These are phyloP conservation scores for Strobilomyces confusus DNA, from an alignment of 768 basidiomycete genomes.

Conservation along the genomic window DNA sequence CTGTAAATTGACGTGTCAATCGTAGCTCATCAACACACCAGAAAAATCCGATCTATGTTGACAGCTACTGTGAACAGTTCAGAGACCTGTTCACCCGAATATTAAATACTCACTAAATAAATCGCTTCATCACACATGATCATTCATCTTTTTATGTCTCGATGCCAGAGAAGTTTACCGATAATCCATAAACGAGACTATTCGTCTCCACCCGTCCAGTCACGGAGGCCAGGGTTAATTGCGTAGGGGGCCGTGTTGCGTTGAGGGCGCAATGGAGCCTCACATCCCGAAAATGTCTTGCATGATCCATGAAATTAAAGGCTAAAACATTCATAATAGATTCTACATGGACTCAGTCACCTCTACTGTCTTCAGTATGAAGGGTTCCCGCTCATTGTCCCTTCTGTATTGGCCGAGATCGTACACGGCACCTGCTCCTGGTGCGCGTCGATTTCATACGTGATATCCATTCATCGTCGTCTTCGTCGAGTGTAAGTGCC, in stretches of 20 bases:
- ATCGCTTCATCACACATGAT: slow-evolving; percentile 14
- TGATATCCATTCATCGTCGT: slow-evolving; percentile 19
- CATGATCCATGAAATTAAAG: slow-evolving; percentile 49
- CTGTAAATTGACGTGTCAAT: slow-evolving; percentile 7
- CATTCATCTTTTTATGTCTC: slow-evolving; percentile 31
- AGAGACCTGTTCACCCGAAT: not conserved
- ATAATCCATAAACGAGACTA: slow-evolving; percentile 78
- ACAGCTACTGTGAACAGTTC: slow-evolving; percentile 35
- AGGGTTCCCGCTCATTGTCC: slow-evolving; percentile 59
- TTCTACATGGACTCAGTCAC: slow-evolving; percentile 65
- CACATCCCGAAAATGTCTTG: slow-evolving; percentile 32
- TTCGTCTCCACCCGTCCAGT: slow-evolving; percentile 82
- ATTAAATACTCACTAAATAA: slow-evolving; percentile 18
- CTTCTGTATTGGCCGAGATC: slow-evolving; percentile 55
- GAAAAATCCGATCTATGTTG: slow-evolving; percentile 37
- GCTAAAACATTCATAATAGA: slow-evolving; percentile 52
- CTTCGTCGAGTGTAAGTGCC: slow-evolving; percentile 40
- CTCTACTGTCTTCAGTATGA: slow-evolving; percentile 30
- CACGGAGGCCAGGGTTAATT: slow-evolving; percentile 31
- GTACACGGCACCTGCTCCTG: slow-evolving; percentile 58
- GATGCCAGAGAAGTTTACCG: slow-evolving; percentile 37
- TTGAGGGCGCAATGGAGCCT: slow-evolving; percentile 50
- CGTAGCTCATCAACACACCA: not conserved
- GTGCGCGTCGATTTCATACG: slow-evolving; percentile 36
- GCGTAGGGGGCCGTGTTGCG: slow-evolving; percentile 47